phyloP scores from a whole-genome alignment of 73 alveolate genomes.

The Paramecium octaurelia region DNA sequence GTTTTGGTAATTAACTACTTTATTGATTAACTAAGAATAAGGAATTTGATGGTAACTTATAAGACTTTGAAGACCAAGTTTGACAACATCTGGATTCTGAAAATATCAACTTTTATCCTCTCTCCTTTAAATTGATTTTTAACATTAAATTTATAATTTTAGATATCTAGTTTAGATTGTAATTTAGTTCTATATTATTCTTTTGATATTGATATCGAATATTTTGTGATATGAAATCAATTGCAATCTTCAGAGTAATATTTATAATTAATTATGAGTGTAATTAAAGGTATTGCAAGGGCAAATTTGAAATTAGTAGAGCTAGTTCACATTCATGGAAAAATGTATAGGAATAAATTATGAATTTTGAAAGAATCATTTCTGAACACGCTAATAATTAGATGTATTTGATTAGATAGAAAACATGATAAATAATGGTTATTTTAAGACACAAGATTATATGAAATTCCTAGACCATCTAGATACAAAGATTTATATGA shows the following conservation, averaged over 20 bases:
- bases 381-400: not conserved
- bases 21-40: not conserved
- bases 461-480: not conserved
- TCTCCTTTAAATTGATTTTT: not conserved
- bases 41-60: not conserved
- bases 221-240: not conserved
- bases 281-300: not conserved
- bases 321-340: not conserved
- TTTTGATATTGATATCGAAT: not conserved
- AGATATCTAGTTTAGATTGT: not conserved
- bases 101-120: not conserved
- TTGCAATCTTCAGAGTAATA: not conserved
- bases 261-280: constrained; percentile 20
- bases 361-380: not conserved
- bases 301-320: not conserved
- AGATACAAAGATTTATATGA: not conserved
- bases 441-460: not conserved
- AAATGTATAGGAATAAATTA: not conserved
- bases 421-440: not conserved
- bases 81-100: not conserved
- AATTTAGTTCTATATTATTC: not conserved
- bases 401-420: not conserved
- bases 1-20: not conserved
- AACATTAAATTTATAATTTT: not conserved
- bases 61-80: not conserved